Evolutionary conservation across 352 stramenopile genomes (phyloP).

Genomic region (Phytophthora pini): DNA sequence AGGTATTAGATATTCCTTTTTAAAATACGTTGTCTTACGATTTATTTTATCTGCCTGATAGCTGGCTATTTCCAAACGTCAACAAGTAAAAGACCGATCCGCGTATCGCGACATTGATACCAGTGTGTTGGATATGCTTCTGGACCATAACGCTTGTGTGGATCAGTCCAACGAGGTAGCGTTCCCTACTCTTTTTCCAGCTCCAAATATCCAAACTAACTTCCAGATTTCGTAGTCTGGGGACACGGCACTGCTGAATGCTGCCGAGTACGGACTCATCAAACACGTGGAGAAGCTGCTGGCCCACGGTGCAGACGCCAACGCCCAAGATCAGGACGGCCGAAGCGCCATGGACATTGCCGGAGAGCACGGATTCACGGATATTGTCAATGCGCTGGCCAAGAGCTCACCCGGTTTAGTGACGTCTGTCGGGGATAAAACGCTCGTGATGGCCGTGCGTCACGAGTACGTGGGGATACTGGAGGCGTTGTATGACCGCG

Average conservation of each 20-base stretch:
- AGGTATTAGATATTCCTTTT: neutral
- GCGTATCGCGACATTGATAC: constrained; percentile 53
- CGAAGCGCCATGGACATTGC: constrained; percentile 50
- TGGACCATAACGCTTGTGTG: constrained; percentile 37
- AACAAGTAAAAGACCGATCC: constrained; percentile 40
- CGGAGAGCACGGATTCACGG: constrained; percentile 45
- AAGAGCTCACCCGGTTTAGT: constrained; percentile 21
- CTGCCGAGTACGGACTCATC: constrained; percentile 48
- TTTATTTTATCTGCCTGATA: constrained; percentile 4
- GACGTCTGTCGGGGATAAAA: constrained; percentile 28
- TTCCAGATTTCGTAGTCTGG: constrained; percentile 17
- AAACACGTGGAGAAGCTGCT: constrained; percentile 59
- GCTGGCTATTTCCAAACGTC: constrained; percentile 42
- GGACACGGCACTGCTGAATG: constrained; percentile 47
- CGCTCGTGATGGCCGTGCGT: constrained; percentile 27
- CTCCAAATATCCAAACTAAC: neutral
- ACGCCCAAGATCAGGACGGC: constrained; percentile 30
- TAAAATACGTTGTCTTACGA: neutral
- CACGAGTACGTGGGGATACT: constrained; percentile 22
- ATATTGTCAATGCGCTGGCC: constrained; percentile 44
- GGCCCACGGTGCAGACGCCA: constrained; percentile 37
- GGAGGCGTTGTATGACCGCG: constrained; percentile 25
- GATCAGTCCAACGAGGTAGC: constrained; percentile 38
- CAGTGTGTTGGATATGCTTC: constrained; percentile 45
- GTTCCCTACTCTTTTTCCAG: neutral